Evolutionary conservation across 495 filamentous ascomycete genomes (phyloP).

Genomic region (Jackrogersella multiformis): DNA sequence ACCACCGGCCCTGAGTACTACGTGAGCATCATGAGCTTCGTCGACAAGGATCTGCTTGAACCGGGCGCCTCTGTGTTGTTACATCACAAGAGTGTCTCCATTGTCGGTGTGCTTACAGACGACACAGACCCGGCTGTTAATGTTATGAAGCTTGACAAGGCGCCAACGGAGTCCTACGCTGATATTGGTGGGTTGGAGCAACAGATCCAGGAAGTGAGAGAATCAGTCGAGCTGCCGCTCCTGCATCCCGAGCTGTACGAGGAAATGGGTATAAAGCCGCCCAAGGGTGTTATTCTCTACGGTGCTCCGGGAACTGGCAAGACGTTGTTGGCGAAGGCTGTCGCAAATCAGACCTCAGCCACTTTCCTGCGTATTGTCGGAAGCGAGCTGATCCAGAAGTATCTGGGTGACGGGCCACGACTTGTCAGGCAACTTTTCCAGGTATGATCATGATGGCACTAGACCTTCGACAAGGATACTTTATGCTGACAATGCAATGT

Average conservation of each 20-base stretch:
- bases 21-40: slow-evolving; percentile 99
- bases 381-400: slow-evolving; percentile 98
- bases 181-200: slow-evolving; percentile 96
- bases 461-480: background rate
- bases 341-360: slow-evolving; percentile 97
- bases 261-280: slow-evolving; percentile 99
- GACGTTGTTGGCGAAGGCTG: slow-evolving; percentile 95
- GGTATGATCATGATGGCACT: slow-evolving; percentile 47
- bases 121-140: slow-evolving; percentile 95
- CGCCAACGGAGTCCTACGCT: slow-evolving; percentile 96
- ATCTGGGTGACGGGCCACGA: slow-evolving; percentile 94
- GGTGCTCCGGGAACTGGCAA: slow-evolving; percentile 97
- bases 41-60: slow-evolving; percentile 98
- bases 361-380: slow-evolving; percentile 99
- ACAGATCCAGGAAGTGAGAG: slow-evolving; percentile 97
- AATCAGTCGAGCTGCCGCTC: slow-evolving; percentile 94
- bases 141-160: slow-evolving; percentile 99
- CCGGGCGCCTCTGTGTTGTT: slow-evolving; percentile 94
- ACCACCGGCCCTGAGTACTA: slow-evolving; percentile 99
- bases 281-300: slow-evolving; percentile 99
- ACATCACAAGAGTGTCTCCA: slow-evolving; percentile 97
- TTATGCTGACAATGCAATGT: slow-evolving; percentile 35
- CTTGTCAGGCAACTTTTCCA: slow-evolving; percentile 98
- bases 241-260: slow-evolving; percentile 98
- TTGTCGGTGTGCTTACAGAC: slow-evolving; percentile 96